Evolutionary conservation across 768 basidiomycete species (phyloP).

Genomic region (Porphyrellus cyaneotinctus): DNA sequence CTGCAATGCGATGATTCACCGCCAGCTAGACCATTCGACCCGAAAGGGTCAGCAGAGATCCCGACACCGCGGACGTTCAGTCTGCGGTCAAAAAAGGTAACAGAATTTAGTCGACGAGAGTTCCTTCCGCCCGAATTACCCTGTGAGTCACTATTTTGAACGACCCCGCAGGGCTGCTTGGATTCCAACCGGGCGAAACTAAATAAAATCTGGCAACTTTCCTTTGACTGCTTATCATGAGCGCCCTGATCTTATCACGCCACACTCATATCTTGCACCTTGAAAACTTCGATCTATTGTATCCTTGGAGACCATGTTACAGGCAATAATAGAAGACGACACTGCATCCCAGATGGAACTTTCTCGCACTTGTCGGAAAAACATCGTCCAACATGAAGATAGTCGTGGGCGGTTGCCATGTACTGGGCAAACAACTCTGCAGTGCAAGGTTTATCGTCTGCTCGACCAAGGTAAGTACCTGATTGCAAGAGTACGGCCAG

Average conservation of each 20-base stretch:
- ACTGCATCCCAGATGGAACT: not conserved
- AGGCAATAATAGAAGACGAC: no score
- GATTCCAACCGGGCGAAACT: no score
- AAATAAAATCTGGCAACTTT: no score
- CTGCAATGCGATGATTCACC: not conserved
- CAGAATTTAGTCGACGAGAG: not conserved
- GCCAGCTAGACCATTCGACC: constrained; percentile 3
- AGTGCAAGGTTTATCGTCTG: no score
- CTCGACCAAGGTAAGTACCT: no score
- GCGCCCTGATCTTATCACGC: no score
- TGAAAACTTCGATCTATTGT: not conserved
- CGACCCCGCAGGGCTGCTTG: no score
- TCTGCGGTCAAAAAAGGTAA: not conserved
- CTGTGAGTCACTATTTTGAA: no score
- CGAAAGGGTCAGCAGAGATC: not conserved
- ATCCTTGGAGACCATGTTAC: not conserved
- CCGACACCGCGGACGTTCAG: not conserved
- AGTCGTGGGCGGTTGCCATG: not conserved
- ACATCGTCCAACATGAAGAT: not conserved
- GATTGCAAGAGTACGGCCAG: no score
- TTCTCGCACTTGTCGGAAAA: not conserved
- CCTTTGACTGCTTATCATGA: no score
- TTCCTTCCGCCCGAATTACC: not conserved
- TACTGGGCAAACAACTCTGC: no score
- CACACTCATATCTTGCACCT: not conserved